These are phyloP conservation scores for Aphanocladium album DNA, from an alignment of 2,329 filamentous ascomycete species.

Conservation along the genomic window DNA sequence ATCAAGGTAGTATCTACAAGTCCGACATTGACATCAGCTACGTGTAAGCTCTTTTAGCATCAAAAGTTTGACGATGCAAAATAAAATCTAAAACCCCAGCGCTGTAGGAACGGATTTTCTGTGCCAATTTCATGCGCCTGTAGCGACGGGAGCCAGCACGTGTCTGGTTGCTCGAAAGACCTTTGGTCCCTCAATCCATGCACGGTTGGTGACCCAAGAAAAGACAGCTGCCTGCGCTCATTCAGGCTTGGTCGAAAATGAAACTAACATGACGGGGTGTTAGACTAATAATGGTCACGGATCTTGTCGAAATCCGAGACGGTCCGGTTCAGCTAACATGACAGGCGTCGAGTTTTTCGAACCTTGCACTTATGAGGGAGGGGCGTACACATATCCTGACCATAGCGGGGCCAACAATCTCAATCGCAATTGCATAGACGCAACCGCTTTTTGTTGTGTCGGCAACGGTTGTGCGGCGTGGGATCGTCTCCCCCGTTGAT, in stretches of 20 bases:
- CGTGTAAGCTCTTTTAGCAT: too few relatives aligned
- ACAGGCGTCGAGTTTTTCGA: neutral
- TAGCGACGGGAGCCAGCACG: neutral
- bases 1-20: neutral
- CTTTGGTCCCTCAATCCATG: neutral
- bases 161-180: neutral
- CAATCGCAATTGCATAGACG: neutral
- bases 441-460: neutral
- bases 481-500: too few relatives aligned
- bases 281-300: neutral
- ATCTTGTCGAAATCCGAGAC: neutral
- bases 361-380: neutral
- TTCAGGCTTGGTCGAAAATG: too few relatives aligned
- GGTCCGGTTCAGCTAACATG: neutral
- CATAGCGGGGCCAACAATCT: neutral
- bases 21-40: neutral
- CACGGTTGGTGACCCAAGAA: too few relatives aligned
- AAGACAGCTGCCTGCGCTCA: too few relatives aligned
- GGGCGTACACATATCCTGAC: neutral
- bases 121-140: neutral
- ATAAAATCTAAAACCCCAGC: too few relatives aligned
- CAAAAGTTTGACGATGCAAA: too few relatives aligned
- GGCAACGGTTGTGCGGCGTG: neutral
- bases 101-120: neutral
- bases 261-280: too few relatives aligned